A percentile compares a stretch with the other conserved stretches of the same genome.
These are phyloP conservation scores for Polytrichum commune DNA, from an alignment of 225 moss, liverwort and hornwort genomes.

Conservation along the genomic window DNA sequence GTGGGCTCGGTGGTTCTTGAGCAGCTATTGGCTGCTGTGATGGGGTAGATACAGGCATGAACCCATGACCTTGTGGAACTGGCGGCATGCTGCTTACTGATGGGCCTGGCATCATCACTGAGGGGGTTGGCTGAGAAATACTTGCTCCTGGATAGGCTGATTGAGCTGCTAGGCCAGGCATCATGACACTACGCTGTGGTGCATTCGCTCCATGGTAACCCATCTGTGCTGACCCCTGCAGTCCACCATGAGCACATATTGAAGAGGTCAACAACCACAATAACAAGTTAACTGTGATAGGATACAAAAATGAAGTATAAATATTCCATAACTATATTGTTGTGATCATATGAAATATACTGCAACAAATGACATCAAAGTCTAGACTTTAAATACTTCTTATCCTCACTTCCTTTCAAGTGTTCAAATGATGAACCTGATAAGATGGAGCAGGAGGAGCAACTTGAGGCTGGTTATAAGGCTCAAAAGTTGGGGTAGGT, in stretches of 20 bases:
- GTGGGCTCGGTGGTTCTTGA: conserved; percentile 62
- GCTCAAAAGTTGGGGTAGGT: conserved; percentile 32
- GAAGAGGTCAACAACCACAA: background rate
- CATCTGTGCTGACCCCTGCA: conserved; percentile 26
- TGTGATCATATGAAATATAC: no score
- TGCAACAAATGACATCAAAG: no score
- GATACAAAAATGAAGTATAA: no score
- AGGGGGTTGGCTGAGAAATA: conserved; percentile 21
- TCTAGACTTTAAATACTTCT: no score
- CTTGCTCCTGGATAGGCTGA: conserved; percentile 19
- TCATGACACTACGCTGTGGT: conserved; percentile 31
- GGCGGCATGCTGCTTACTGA: conserved; percentile 34
- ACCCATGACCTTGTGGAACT: conserved; percentile 29
- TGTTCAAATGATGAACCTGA: conserved; percentile 28
- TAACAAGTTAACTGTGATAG: background rate
- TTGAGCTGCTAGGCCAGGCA: conserved; percentile 24
- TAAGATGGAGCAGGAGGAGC: conserved; percentile 49
- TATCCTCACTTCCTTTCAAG: no score
- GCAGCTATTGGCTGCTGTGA: conserved; percentile 29
- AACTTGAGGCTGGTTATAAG: conserved; percentile 35
- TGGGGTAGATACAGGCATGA: conserved; percentile 44
- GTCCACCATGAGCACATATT: background rate
- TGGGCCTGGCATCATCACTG: conserved; percentile 46
- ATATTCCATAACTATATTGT: no score
- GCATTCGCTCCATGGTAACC: conserved; percentile 12